Conservation (phyloP, 306 rosid species). For the Astragalus membranaceus region DNA sequence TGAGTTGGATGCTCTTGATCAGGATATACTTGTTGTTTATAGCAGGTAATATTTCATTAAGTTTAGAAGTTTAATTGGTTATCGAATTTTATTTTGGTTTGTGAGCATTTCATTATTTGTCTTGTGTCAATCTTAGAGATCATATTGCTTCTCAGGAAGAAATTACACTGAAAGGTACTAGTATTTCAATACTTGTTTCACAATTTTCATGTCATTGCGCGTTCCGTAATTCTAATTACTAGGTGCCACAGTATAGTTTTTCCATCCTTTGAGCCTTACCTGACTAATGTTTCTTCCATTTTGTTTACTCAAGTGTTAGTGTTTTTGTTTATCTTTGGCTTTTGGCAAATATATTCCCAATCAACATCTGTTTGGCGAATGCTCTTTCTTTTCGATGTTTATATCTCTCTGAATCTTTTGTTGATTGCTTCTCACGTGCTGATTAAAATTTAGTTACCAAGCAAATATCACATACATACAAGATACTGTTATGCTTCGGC, state of each 20-base stretch:
- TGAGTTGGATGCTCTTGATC: background rate
- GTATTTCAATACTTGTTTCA: background rate
- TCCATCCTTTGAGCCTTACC: background rate
- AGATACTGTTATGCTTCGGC: background rate
- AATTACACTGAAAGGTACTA: slow-evolving; percentile 76
- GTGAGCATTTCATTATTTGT: background rate
- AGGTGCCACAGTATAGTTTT: background rate
- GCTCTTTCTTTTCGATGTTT: background rate
- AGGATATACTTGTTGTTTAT: slow-evolving; percentile 57
- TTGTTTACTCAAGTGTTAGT: background rate
- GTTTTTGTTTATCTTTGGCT: background rate
- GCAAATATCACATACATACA: background rate
- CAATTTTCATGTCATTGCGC: slow-evolving; percentile 16
- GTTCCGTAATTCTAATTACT: background rate
- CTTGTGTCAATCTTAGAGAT: slow-evolving; percentile 34
- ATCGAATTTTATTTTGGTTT: slow-evolving; percentile 2
- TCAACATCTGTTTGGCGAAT: background rate
- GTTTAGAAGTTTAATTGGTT: slow-evolving; percentile 5
- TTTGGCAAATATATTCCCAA: background rate
- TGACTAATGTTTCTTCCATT: background rate
- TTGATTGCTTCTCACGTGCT: background rate
- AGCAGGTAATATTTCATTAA: slow-evolving; percentile 36
- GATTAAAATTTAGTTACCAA: background rate
- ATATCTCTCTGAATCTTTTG: background rate
- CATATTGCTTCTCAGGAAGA: slow-evolving; percentile 48